phyloP scores from a whole-genome alignment of 257 asterid genomes.

The Paraleonurus japonicus region DNA sequence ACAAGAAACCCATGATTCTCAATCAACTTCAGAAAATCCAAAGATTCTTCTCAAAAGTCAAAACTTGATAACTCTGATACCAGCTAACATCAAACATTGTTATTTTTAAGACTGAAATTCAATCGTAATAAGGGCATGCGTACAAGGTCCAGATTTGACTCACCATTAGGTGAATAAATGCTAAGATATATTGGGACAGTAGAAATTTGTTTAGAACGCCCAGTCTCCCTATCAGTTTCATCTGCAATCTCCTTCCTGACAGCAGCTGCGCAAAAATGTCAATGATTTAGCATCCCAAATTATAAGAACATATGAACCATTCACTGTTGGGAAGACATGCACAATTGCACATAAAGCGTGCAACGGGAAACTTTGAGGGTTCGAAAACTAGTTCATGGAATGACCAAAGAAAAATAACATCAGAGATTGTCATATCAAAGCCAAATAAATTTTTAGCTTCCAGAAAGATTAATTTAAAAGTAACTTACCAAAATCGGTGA shows the following conservation, averaged over 20 bases:
- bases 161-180: conserved; percentile 85
- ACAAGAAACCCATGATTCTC: neutral
- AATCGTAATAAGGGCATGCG: neutral
- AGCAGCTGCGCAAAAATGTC: conserved; percentile 63
- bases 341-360: neutral
- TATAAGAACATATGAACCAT: neutral
- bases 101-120: neutral
- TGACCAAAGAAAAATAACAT: neutral
- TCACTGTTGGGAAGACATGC: neutral
- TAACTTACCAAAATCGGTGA: conserved; percentile 88
- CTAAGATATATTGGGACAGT: conserved; percentile 95
- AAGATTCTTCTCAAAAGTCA: neutral
- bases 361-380: neutral
- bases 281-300: conserved; percentile 19
- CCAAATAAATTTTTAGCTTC: neutral
- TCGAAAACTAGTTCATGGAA: neutral
- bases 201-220: conserved; percentile 77
- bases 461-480: neutral
- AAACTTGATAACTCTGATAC: neutral
- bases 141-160: conserved; percentile 16
- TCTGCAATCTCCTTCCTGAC: conserved; percentile 89
- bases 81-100: neutral
- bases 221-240: conserved; percentile 98
- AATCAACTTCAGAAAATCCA: neutral
- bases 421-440: neutral